Base-by-base conservation (phyloP, 371 early-diverging fungal genomes). In the Blakeslea trispora region DNA sequence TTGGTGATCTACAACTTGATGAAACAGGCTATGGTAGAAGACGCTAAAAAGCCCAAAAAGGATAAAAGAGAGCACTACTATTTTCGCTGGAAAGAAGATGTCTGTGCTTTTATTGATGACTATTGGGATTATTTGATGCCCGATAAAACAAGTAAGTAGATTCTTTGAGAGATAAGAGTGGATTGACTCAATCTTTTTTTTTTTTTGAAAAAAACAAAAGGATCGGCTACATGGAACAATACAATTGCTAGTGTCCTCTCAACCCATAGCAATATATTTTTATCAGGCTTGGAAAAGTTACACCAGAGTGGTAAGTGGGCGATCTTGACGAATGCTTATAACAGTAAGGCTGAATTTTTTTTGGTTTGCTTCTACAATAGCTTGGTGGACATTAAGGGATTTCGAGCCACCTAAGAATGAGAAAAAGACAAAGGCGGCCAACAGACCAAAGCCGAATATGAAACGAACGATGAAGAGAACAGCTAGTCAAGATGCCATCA, bases 51-150 rank as follows among this genome's bases (percentile, higher is more conserved):
- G 18, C 58, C 61, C 1, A 67, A 70, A 14, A 65, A 69, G 1
- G 75, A 87, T 48, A 59, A 44, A 56, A 81, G 83, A 5, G 83
- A 82, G 1, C 86, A 81, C 37, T 77, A 77, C 53, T 92, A 82
- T 63, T 89, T 92, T 69, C 79, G 87, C 13, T 92, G 89, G 89
- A 89, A 85, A 57, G 91, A 90, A 42, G 89, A 90, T 54, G 86
- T 93, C 4, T 92, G 93, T 72, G 77, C 78, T 7, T 90, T 88
- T 39, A 87, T 92, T 52, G 86, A 85, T 56, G 81, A 81, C 5
- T 74, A 91, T 52, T 93, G 93, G 93, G 82, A 86, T 10, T 81
- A 85, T 43, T 68, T 92, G 23, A 66, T 81, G 21, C 88, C 88
- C 0, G 89, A 78, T 15, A 88, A 83, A 57, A 75, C 77, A 57